A percentile compares a stretch with the other conserved stretches of the same genome.
phyloP scores from a whole-genome alignment of 306 rosid species.

The Quillaja saponaria region DNA sequence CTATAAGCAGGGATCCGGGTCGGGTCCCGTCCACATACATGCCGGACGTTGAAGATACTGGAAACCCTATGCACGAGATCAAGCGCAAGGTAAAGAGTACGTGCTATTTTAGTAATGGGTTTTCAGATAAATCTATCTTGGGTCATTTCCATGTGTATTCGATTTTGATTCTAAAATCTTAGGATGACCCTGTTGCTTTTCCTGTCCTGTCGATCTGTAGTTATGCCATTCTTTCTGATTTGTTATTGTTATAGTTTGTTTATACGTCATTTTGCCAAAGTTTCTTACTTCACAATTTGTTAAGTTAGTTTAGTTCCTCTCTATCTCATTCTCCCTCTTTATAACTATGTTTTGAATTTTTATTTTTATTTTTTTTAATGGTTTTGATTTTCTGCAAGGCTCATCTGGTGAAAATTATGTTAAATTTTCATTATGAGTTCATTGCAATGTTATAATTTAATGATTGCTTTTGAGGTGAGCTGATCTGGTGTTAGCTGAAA shows the following conservation, averaged over 20 bases:
- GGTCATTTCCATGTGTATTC: background rate
- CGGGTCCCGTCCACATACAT: conserved; percentile 69
- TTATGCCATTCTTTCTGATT: background rate
- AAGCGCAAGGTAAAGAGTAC: conserved; percentile 79
- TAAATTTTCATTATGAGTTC: conserved; percentile 14
- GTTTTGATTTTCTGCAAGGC: background rate
- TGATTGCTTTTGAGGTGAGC: background rate
- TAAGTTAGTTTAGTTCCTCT: background rate
- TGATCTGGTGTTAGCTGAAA: conserved; percentile 2
- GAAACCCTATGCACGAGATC: conserved; percentile 80
- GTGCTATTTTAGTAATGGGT: background rate
- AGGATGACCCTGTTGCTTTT: background rate
- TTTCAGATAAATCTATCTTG: background rate
- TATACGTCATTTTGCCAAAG: background rate
- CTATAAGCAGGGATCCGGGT: conserved; percentile 81
- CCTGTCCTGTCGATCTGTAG: background rate
- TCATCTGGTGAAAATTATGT: conserved; percentile 15
- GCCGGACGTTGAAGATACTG: conserved; percentile 77
- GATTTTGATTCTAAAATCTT: conserved; percentile 5
- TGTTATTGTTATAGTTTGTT: background rate
- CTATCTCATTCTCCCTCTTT: conserved; percentile 16
- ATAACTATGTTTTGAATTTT: too few species aligned
- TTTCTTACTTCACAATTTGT: background rate
- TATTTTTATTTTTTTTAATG: background rate
- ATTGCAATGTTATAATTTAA: background rate